These are phyloP conservation scores for Pyricularia sp. DNA, from an alignment of 2,329 filamentous ascomycete species.

Conservation along the genomic window DNA sequence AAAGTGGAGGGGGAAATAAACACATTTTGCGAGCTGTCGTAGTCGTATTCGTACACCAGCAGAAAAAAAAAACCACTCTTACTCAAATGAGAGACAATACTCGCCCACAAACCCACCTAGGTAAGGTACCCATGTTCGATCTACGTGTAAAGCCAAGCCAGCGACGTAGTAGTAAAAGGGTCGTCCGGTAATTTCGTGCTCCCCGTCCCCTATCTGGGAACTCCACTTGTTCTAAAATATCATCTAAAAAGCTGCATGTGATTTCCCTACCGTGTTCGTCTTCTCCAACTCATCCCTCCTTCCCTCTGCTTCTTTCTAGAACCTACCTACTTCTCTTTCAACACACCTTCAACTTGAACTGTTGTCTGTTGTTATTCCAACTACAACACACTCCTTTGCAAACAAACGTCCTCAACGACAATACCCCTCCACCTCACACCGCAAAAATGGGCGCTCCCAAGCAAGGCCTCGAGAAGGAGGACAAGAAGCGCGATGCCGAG, in stretches of 20 bases:
- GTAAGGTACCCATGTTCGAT: not conserved
- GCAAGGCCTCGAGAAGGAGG: slow-evolving; percentile 57
- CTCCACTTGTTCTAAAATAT: not conserved
- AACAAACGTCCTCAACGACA: not conserved
- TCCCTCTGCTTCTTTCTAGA: not conserved
- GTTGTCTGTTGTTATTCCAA: not conserved
- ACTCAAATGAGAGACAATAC: not conserved
- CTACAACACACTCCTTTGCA: not conserved
- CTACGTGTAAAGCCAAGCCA: not conserved
- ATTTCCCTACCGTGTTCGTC: not conserved
- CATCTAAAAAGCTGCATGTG: slow-evolving; percentile 1
- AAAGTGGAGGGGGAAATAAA: not conserved
- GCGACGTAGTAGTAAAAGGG: not conserved
- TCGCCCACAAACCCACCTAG: not conserved
- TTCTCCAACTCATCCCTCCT: not conserved
- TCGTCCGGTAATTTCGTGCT: not conserved
- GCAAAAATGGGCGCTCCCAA: slow-evolving; percentile 5
- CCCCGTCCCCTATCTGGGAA: not conserved
- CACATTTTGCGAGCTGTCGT: slow-evolving; percentile 1
- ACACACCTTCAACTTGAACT: not conserved
- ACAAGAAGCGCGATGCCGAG: slow-evolving; percentile 72
- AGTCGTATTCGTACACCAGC: slow-evolving; percentile 7
- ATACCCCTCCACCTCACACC: not conserved
- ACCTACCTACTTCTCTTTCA: no score
- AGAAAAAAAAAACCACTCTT: slow-evolving; percentile 1